Evolutionary conservation across 2,329 filamentous ascomycete species (phyloP).

Genomic region (Aspergillus jensenii): DNA sequence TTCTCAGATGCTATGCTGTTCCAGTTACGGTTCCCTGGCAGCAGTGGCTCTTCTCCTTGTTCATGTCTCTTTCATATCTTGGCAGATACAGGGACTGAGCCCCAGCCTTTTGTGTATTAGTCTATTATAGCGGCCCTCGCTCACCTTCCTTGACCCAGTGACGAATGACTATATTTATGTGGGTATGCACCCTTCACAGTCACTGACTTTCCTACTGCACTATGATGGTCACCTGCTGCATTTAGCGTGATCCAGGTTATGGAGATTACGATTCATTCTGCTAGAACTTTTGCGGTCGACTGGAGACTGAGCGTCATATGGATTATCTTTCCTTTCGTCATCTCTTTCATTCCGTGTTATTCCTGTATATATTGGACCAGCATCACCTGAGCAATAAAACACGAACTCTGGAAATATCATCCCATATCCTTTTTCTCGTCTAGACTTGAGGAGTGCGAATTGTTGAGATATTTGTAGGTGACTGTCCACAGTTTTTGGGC

Average conservation of each 20-base stretch:
- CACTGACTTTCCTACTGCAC: not conserved
- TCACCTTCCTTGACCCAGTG: slow-evolving; percentile 18
- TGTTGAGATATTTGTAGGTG: not conserved
- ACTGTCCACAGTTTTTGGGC: not conserved
- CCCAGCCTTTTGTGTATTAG: slow-evolving; percentile 29
- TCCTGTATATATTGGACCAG: slow-evolving; percentile 5
- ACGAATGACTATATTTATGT: slow-evolving; percentile 22
- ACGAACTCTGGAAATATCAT: not conserved
- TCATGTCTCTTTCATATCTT: slow-evolving; percentile 23
- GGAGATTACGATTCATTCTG: slow-evolving; percentile 6
- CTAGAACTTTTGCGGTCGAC: not conserved
- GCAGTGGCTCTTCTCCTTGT: slow-evolving; percentile 19
- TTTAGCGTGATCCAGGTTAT: not conserved
- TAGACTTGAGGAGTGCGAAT: not conserved
- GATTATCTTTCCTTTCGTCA: not conserved
- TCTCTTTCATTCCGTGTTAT: not conserved
- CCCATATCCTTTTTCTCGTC: not conserved
- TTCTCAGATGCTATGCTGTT: slow-evolving; percentile 17
- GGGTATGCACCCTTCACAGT: slow-evolving; percentile 3
- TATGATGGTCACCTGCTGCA: slow-evolving; percentile 1
- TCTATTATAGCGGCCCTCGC: slow-evolving; percentile 20
- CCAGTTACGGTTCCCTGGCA: slow-evolving; percentile 30
- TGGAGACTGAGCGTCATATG: not conserved
- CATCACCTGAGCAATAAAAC: not conserved
- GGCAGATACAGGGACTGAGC: slow-evolving; percentile 21